Percentiles rank a stretch among this genome's conserved stretches.
phyloP scores from a whole-genome alignment of 148 eudicot species.

The Euryodendron excelsum region DNA sequence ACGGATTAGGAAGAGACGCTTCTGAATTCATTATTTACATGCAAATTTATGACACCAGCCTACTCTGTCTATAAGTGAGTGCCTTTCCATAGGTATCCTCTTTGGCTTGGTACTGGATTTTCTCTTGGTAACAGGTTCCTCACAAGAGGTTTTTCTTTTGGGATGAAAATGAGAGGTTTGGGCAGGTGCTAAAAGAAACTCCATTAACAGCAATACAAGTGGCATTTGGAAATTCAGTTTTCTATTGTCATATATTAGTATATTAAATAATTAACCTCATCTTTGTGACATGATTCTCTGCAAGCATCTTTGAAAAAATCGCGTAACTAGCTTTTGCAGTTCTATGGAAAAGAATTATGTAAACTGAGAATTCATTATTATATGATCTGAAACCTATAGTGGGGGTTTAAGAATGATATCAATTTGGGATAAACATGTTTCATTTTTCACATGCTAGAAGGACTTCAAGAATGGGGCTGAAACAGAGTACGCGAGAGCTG shows the following conservation, averaged over 20 bases:
- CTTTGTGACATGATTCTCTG: too few species aligned
- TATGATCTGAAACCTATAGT: not conserved
- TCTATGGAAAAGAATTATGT: not conserved
- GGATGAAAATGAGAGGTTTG: not conserved
- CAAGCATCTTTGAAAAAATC: too few species aligned
- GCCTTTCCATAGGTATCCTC: not conserved
- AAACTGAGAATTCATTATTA: too few species aligned
- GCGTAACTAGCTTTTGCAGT: not conserved
- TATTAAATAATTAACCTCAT: too few species aligned
- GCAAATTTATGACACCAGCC: not conserved
- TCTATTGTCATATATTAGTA: too few species aligned
- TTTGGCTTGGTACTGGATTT: not conserved
- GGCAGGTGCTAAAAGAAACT: not conserved
- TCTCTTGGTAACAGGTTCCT: not conserved
- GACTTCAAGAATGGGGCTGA: too few species aligned
- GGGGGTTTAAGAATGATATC: not conserved
- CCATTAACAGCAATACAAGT: not conserved
- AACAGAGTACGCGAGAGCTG: too few species aligned
- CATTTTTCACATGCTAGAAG: too few species aligned
- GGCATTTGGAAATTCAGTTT: too few species aligned
- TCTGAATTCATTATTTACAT: slow-evolving; percentile 16
- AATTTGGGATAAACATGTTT: not conserved
- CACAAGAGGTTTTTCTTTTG: not conserved
- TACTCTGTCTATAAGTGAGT: not conserved
- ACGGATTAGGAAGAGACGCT: slow-evolving; percentile 39